phyloP scores from a whole-genome alignment of 331 rosid genomes.

The Stylosanthes scabra region DNA sequence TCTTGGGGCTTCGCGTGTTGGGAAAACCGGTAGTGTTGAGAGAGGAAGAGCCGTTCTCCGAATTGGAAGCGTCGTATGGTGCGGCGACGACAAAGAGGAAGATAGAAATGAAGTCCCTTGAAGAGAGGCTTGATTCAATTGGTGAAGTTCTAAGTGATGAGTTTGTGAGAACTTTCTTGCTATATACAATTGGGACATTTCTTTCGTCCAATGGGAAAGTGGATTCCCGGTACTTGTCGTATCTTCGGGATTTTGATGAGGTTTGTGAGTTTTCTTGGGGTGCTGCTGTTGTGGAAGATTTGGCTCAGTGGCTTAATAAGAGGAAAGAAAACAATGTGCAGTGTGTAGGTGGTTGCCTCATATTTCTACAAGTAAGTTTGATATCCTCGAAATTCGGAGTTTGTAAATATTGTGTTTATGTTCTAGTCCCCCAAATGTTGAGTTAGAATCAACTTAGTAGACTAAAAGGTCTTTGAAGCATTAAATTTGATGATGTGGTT shows the following conservation, averaged over 20 bases:
- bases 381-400: not conserved
- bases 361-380: constrained; percentile 57
- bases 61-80: constrained; percentile 46
- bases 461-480: not conserved
- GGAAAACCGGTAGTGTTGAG: constrained; percentile 42
- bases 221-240: constrained; percentile 51
- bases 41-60: constrained; percentile 44
- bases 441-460: too few relatives aligned
- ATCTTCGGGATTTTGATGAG: constrained; percentile 40
- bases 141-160: constrained; percentile 46
- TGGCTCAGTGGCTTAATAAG: constrained; percentile 53
- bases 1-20: constrained; percentile 47
- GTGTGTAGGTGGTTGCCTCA: constrained; percentile 58
- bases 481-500: constrained; percentile 5
- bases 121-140: constrained; percentile 44
- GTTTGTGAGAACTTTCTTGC: constrained; percentile 52
- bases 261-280: constrained; percentile 52
- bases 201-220: constrained; percentile 50
- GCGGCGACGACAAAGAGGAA: constrained; percentile 45
- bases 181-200: constrained; percentile 50
- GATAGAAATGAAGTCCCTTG: constrained; percentile 41
- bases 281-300: constrained; percentile 51
- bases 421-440: too few relatives aligned
- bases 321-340: constrained; percentile 54
- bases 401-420: not conserved